phyloP scores from a whole-genome alignment of 2,329 filamentous ascomycete genomes.

The Xylaria sp. region DNA sequence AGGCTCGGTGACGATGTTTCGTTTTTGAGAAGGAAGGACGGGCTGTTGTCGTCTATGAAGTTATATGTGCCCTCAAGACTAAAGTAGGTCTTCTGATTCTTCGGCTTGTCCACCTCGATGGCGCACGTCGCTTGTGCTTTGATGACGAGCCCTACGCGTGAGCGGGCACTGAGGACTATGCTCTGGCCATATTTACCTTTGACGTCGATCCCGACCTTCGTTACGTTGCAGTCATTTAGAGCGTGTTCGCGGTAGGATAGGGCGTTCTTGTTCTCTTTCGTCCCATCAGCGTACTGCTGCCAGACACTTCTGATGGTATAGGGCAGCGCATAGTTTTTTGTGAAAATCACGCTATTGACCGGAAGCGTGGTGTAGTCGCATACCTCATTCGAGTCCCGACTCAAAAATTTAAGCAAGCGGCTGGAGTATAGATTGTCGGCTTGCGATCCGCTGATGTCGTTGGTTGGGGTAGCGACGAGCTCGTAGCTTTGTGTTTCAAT shows the following conservation, averaged over 20 bases:
- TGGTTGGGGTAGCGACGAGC: conserved; percentile 16
- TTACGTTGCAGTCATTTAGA: conserved; percentile 28
- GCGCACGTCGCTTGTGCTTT: conserved; percentile 18
- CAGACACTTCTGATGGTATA: conserved; percentile 30
- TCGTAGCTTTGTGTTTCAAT: conserved; percentile 21
- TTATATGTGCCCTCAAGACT: conserved; percentile 26
- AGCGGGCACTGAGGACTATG: conserved; percentile 8
- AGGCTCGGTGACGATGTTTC: conserved; percentile 22
- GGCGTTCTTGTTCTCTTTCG: conserved; percentile 14
- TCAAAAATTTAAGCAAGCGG: not conserved
- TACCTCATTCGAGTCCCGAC: not conserved
- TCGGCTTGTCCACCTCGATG: conserved; percentile 4
- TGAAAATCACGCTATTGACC: conserved; percentile 29
- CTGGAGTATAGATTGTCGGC: not conserved
- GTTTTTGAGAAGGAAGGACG: conserved; percentile 30
- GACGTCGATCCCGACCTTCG: conserved; percentile 19
- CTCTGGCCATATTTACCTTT: conserved; percentile 20
- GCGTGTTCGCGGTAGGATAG: conserved; percentile 24
- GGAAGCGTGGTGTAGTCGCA: conserved; percentile 24
- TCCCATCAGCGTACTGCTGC: conserved; percentile 6
- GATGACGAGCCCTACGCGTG: conserved; percentile 24
- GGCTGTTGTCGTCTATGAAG: conserved; percentile 20
- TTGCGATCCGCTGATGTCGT: not conserved
- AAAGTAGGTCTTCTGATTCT: conserved; percentile 18
- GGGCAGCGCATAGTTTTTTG: conserved; percentile 27